These are phyloP conservation scores for Globisporangium spiculum DNA, from an alignment of 352 stramenopile species.

Conservation along the genomic window DNA sequence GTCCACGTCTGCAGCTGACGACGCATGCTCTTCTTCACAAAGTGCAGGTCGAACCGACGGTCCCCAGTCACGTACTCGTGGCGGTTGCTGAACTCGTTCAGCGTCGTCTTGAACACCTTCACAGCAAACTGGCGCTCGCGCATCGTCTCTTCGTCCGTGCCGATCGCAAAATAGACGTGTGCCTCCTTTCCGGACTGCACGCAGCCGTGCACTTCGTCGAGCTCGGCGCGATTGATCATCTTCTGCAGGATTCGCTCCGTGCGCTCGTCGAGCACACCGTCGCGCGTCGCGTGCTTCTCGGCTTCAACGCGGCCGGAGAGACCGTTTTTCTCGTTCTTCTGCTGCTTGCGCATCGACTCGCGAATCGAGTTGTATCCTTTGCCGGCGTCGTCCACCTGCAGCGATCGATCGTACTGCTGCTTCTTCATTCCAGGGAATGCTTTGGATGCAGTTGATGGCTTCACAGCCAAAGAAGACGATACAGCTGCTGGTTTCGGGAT, in stretches of 20 bases:
- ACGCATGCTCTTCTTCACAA: conserved; percentile 66
- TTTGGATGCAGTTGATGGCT: conserved; percentile 16
- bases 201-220: conserved; percentile 71
- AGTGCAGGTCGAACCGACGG: conserved; percentile 68
- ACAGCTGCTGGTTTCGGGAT: background rate
- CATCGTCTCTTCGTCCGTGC: conserved; percentile 45
- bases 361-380: conserved; percentile 57
- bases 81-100: conserved; percentile 81
- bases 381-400: conserved; percentile 22
- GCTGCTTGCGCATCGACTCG: conserved; percentile 46
- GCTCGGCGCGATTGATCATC: conserved; percentile 65
- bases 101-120: conserved; percentile 86
- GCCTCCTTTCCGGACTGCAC: conserved; percentile 84
- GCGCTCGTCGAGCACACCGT: conserved; percentile 74
- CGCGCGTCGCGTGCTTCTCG: conserved; percentile 53
- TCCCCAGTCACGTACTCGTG: conserved; percentile 84
- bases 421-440: conserved; percentile 26
- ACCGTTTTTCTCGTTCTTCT: conserved; percentile 65
- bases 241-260: conserved; percentile 70
- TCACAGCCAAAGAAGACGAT: background rate
- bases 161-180: conserved; percentile 72
- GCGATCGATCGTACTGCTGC: conserved; percentile 32
- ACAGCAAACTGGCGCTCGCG: conserved; percentile 35
- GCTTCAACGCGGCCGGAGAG: conserved; percentile 45
- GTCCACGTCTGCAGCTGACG: conserved; percentile 74